A percentile compares a stretch with the other conserved stretches of the same genome.
These are phyloP conservation scores for Mycena haematopus DNA, from an alignment of 768 basidiomycete genomes.

Conservation along the genomic window DNA sequence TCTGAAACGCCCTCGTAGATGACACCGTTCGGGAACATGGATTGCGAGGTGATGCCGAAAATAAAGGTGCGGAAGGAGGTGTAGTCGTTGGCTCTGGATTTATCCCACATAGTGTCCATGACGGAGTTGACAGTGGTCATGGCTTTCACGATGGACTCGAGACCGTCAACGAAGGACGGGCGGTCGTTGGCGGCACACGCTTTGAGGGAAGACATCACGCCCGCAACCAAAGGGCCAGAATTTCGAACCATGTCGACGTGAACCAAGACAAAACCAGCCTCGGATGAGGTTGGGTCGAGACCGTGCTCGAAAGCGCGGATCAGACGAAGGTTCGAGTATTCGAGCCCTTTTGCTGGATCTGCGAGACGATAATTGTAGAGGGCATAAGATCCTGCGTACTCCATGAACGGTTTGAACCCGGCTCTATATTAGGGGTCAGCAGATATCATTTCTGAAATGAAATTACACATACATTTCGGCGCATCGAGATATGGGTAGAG, in stretches of 20 bases:
- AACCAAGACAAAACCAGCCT: slow-evolving; percentile 36
- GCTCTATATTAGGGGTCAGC: slow-evolving; percentile 16
- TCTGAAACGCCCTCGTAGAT: slow-evolving; percentile 40
- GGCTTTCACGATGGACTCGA: slow-evolving; percentile 27
- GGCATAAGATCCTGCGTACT: slow-evolving; percentile 40
- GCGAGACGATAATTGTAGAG: slow-evolving; percentile 35
- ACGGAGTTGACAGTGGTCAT: slow-evolving; percentile 29
- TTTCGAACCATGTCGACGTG: slow-evolving; percentile 39
- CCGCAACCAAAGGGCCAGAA: slow-evolving; percentile 35
- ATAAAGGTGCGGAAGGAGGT: slow-evolving; percentile 43
- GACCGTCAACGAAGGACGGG: slow-evolving; percentile 31
- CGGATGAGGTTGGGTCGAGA: slow-evolving; percentile 33
- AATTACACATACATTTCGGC: slow-evolving; percentile 32
- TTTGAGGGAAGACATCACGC: slow-evolving; percentile 33
- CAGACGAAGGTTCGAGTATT: slow-evolving; percentile 40
- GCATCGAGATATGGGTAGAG: slow-evolving; percentile 36
- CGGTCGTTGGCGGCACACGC: slow-evolving; percentile 32
- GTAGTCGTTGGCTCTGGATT: slow-evolving; percentile 37
- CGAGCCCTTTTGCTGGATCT: slow-evolving; percentile 33
- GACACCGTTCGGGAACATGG: slow-evolving; percentile 42
- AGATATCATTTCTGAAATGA: neutral
- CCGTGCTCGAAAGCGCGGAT: slow-evolving; percentile 42
- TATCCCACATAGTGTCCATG: slow-evolving; percentile 39
- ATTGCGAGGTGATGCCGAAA: slow-evolving; percentile 39
- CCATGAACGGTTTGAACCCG: slow-evolving; percentile 41